Base-by-base conservation (phyloP, 2,329 filamentous ascomycete genomes). In the Clarireedia homoeocarpa region DNA sequence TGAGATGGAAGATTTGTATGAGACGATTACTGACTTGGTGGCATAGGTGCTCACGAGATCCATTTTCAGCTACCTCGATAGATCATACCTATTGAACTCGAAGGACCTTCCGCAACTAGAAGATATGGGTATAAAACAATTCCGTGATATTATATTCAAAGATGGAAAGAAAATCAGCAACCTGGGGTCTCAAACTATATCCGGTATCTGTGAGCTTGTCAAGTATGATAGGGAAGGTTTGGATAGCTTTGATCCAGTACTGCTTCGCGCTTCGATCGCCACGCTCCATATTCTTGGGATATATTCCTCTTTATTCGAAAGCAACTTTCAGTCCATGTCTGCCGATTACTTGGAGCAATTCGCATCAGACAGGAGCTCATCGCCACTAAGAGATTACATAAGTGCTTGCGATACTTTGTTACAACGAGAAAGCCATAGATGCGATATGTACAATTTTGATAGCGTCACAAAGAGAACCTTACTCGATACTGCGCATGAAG, bases 61-160 rank as follows among this genome's bases (percentile, higher is more conserved):
- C 61, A 87, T 95, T 40, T 97, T 96, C 72, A 95, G 91, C 73
- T 99, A 91, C 67, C 80, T 99, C 62, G 92, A 99, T 69, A 85
- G 94, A 60, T 89, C 91, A 2, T 96, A 91, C 67, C 78, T 99
- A 6, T 76, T 96, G 2, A 85, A 86, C 56, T 84, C 85, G 47
- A 84, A 85, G 62, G 82, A 86, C 23, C 73, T 80, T 38, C 78
- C 79, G 9, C 87, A 87, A 36, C 83, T 99, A 56, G 87, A 91
- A 66, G 89, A 95, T 66, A 84, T 95, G 75, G 83, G 86, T 5
- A 83, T 94, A 55, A 73, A 77, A 14, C 79, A 90, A 58, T 99
- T 97, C 69, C 82, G 88, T 53, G 79, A 73, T 58, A 78, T 77
- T 62, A 70, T 78, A 3, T 85, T 68, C 27, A 59, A 55, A 5